Evolutionary conservation across 306 rosid species (phyloP).

Genomic region (Cicer bijugum): DNA sequence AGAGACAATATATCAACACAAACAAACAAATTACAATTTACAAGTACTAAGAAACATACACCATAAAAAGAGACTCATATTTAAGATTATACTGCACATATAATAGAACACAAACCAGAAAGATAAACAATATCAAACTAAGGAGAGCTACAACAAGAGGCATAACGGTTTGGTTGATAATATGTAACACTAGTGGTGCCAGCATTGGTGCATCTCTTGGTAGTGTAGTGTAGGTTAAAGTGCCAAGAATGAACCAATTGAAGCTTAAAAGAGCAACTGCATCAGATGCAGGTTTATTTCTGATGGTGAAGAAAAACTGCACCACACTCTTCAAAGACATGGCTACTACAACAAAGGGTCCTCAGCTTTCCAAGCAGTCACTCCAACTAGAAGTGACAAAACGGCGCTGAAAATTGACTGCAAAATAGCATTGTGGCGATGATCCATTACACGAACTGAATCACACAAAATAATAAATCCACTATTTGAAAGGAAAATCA

Average conservation of each 20-base stretch:
- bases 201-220: conserved; percentile 56
- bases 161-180: conserved; percentile 37
- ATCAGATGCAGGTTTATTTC: conserved; percentile 73
- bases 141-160: too few species aligned
- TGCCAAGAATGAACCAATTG: conserved; percentile 90
- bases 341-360: conserved; percentile 72
- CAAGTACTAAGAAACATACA: conserved; percentile 37
- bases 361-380: conserved; percentile 72
- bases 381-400: conserved; percentile 71
- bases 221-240: conserved; percentile 71
- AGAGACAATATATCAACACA: conserved; percentile 35
- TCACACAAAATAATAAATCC: background rate
- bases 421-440: conserved; percentile 58
- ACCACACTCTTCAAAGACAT: conserved; percentile 82
- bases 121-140: conserved; percentile 36
- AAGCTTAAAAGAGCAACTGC: conserved; percentile 79
- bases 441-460: conserved; percentile 33
- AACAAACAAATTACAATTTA: conserved; percentile 38
- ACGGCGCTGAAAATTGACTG: conserved; percentile 74
- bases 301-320: conserved; percentile 64
- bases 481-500: background rate
- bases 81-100: conserved; percentile 37
- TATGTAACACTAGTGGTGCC: conserved; percentile 48
- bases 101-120: conserved; percentile 20
- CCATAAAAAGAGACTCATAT: conserved; percentile 23